Conservation (phyloP, 2,329 filamentous ascomycete species). For the Fusarium sterilihyphosum region DNA sequence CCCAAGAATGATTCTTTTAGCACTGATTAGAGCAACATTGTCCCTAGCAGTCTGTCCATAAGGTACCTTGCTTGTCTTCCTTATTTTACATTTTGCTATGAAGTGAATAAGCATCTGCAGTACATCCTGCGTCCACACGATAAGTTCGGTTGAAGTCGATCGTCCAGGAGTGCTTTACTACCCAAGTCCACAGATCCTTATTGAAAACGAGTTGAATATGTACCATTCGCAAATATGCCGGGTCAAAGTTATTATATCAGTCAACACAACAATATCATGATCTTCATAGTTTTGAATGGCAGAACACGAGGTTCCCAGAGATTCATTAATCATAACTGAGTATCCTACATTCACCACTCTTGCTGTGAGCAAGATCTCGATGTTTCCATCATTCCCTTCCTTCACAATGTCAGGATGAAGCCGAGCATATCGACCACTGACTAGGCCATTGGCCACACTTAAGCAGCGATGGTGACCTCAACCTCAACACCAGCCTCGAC, state of each 20-base stretch:
- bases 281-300: slow-evolving; percentile 3
- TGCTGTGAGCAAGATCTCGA: slow-evolving; percentile 22
- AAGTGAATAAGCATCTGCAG: background rate
- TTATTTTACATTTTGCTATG: background rate
- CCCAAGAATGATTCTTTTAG: background rate
- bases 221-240: background rate
- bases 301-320: slow-evolving; percentile 35
- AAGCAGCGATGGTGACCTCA: slow-evolving; percentile 88
- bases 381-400: slow-evolving; percentile 37
- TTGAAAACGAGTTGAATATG: background rate
- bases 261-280: background rate
- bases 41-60: background rate
- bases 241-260: background rate
- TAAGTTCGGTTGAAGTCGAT: background rate
- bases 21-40: background rate
- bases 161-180: background rate
- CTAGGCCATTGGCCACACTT: slow-evolving; percentile 23
- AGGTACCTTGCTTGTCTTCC: background rate
- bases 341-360: slow-evolving; percentile 35
- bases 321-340: slow-evolving; percentile 37
- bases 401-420: slow-evolving; percentile 32
- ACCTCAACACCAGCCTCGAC: slow-evolving; percentile 92
- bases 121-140: background rate
- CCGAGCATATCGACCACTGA: slow-evolving; percentile 11
- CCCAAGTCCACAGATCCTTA: background rate